Base-by-base conservation (phyloP, 2,329 filamentous ascomycete genomes). In the Truncatella angustata region DNA sequence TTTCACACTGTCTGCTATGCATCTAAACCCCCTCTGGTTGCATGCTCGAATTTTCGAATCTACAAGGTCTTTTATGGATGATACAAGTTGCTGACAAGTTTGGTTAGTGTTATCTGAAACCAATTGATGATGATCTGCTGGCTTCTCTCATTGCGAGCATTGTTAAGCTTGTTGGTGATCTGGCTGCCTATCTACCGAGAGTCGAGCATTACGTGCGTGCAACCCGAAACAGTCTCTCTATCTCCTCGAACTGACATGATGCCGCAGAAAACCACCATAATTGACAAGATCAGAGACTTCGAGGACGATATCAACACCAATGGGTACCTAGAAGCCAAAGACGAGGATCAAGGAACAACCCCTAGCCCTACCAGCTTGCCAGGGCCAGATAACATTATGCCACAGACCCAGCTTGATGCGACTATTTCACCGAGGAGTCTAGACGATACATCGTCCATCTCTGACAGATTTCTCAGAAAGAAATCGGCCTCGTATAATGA, bases 131-230 rank as follows among this genome's bases (percentile, higher is more conserved):
- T 36, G 11, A 18, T 6, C 23, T 52, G 16, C 45, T 54, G 4
- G 24, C 35, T 9, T 37, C 28, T 11, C 49, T 54, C 10, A 47
- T 52, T 4, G 35, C 53, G 10, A 44, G 23, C 11, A 36, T 50
- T 20, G 34, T 54, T 14, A 37, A 34, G 18, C 23, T 54, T 9
- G 18, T 52, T 3, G 50, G 51, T 11, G 40, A 44, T 24, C 20
- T 54, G 18, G 50, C 37, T 21, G 36, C 18, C 12, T 45, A 23
- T 16, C 12, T 52, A 11, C 53, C 53, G 12, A 48, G 53, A 21
- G 45, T 52, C 4, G 49, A 54, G 16, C 28, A 37, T 20, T 54
- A 54, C 35, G 53, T 54, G 28, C 40, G 53, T 36, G 23, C 26
- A 23, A 3, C 32, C 16, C n/a, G 10, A n/a, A n/a, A 7, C 12